Conservation (phyloP, 2,329 filamentous ascomycete species). For the Exophiala mesophila region DNA sequence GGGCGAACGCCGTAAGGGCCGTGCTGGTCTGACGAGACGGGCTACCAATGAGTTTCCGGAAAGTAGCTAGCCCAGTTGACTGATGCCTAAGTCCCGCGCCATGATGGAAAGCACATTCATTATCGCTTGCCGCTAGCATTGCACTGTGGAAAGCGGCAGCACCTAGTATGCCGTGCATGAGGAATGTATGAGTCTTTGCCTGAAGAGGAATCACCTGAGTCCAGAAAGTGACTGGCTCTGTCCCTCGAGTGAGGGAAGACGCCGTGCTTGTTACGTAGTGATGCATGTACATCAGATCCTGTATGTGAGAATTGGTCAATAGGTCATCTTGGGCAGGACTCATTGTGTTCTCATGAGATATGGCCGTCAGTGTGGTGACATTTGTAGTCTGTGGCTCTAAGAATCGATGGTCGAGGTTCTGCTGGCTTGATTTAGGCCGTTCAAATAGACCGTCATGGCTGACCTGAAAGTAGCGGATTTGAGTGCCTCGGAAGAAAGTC, state of each 20-base stretch:
- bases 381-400: not conserved
- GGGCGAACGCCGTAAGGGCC: conserved; percentile 11
- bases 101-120: not conserved
- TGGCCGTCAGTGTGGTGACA: no score
- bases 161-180: conserved; percentile 30
- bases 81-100: not conserved
- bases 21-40: conserved; percentile 7
- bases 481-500: conserved; percentile 37
- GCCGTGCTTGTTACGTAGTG: conserved; percentile 27
- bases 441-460: conserved; percentile 9
- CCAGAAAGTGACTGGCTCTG: conserved; percentile 20
- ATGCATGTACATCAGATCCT: conserved; percentile 29
- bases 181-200: conserved; percentile 25
- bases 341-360: not conserved
- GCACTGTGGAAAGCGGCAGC: conserved; percentile 27
- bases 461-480: conserved; percentile 37
- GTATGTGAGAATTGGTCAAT: conserved; percentile 19
- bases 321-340: not conserved
- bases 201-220: conserved; percentile 19
- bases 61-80: not conserved
- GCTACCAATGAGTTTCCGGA: conserved; percentile 11
- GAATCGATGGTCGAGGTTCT: not conserved
- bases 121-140: conserved; percentile 9
- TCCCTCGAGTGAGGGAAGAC: conserved; percentile 19
- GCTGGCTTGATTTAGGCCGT: not conserved